Base-by-base conservation (phyloP, 1,139 yeast genomes). In the Trichomonascaceae sp. region DNA sequence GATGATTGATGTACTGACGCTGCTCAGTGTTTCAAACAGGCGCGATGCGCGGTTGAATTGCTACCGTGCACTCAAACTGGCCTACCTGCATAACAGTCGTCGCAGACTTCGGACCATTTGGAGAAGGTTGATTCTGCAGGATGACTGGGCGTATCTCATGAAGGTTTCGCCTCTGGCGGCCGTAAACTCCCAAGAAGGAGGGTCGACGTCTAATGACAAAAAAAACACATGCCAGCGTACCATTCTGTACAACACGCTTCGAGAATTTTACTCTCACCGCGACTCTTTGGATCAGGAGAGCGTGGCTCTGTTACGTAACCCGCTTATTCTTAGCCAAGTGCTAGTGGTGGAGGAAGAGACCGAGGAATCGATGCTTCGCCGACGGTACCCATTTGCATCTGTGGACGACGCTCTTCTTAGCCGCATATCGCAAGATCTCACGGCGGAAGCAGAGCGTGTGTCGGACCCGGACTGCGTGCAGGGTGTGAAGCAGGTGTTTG, bases 81-180 rank as follows among this genome's bases (percentile, higher is more conserved):
- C 62, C 17, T 40, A 59, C 20, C 51, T 59, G 5, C 45, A 50
- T 26, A 47, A 52, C 13, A 41, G 53, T 3, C 56, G 52, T 26
- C 60, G 57, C 28, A 37, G 39, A 2, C 42, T 56, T 11, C 54
- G 56, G 13, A 48, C 65, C 13, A 58, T 77, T 2, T 79, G 92
- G 89, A 61, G 74, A 45, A 62, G 89, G 39, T 62, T 78, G 31
- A 57, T 79, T 6, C 47, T 73, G n/a, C 64, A 69, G 1, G 77
- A 74, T 43, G 70, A 74, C 43, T 76, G 84, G 81, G 40, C 50
- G 4, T 48, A 51, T 11, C n/a, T n/a, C n/a, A n/a, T n/a, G n/a
- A n/a, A n/a, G n/a, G n/a, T n/a, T n/a, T n/a, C n/a, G n/a, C n/a
- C n/a, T n/a, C n/a, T n/a, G n/a, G 23, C 23, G 23, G 23, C 11